Evolutionary conservation across 176 grass and related monocot species (phyloP), one percentile per base, ranked within the genome.

Genomic region (Phoenix roebelenii): DNA sequence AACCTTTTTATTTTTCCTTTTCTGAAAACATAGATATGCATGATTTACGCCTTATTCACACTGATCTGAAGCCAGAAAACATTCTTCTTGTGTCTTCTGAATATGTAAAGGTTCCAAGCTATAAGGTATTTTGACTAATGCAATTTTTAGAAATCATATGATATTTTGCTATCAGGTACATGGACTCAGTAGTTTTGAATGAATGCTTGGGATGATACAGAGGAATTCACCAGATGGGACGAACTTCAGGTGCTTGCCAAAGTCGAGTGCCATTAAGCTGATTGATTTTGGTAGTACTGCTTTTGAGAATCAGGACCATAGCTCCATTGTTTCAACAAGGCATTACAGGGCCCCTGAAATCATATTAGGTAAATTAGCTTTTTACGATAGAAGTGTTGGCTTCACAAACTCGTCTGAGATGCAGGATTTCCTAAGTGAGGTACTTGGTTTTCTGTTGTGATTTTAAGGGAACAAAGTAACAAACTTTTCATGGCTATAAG

Each of bases 291-390:
- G 93, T 72, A 97, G 87, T 80, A 84, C 93, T 2, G 84, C 84
- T 71, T 91, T 80, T 83, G 83, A 97, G 79, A 83, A 85, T 70
- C 72, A 74, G 64, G 72, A 85, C 23, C 84, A 88, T 87, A 85
- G 49, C 66, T 91, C 77, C 32, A 91, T 97, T 85, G 93, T 97
- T 82, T 97, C 93, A 63, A 97, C 93, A 35, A 91, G 93, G 81
- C 93, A 97, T 85, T 97, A 97, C 80, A 88, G 93, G 70, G 93
- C 93, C 69, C 93, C 93, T 78, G 93, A 97, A 97, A 79, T 97
- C 49, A 91, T 97, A 57, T 91, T 97, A 91, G 93, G 93, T 97
- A 91, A 80, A 65, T 72, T 55, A 57, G 76, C 35, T 80, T 75
- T 71, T 60, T 71, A 58, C 65, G 63, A 23, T 58, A 12, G 68